Evolutionary conservation across 129 eudicot species (phyloP).

Genomic region (Arctium lappa): DNA sequence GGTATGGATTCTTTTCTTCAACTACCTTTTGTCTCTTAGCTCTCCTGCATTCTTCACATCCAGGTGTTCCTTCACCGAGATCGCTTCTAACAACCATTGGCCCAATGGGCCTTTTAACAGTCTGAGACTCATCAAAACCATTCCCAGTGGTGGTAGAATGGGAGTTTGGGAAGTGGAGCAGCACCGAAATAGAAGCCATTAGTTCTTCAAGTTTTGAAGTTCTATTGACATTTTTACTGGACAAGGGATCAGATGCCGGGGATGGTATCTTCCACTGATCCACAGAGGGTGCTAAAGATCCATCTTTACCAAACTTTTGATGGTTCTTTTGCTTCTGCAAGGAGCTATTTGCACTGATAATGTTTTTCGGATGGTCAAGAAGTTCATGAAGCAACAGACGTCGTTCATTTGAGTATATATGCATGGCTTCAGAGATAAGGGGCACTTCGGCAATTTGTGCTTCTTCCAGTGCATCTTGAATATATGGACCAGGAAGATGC

Average conservation of each 20-base stretch:
- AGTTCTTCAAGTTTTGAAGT: slow-evolving; percentile 50
- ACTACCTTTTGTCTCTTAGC: slow-evolving; percentile 68
- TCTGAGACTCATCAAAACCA: slow-evolving; percentile 55
- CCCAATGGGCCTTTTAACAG: slow-evolving; percentile 36
- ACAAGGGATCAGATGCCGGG: slow-evolving; percentile 18
- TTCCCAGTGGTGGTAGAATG: slow-evolving; percentile 27
- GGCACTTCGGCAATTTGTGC: slow-evolving; percentile 47
- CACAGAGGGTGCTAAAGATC: slow-evolving; percentile 13
- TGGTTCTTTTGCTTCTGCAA: slow-evolving; percentile 30
- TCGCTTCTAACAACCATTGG: slow-evolving; percentile 23
- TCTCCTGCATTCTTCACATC: slow-evolving; percentile 92
- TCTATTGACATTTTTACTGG: slow-evolving; percentile 26
- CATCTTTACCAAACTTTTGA: slow-evolving; percentile 24
- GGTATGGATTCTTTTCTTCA: slow-evolving; percentile 56
- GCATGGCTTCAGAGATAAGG: slow-evolving; percentile 55
- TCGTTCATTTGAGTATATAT: slow-evolving; percentile 78
- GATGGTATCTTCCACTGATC: slow-evolving; percentile 39
- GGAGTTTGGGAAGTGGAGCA: slow-evolving; percentile 60
- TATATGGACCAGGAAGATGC: slow-evolving; percentile 62
- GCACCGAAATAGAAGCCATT: slow-evolving; percentile 55
- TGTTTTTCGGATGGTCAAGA: slow-evolving; percentile 20
- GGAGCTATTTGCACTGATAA: slow-evolving; percentile 4
- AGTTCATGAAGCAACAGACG: slow-evolving; percentile 67
- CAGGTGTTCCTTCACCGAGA: slow-evolving; percentile 73
- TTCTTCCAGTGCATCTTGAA: slow-evolving; percentile 65